Conservation (phyloP, 441 rosid genomes). For the Corymbia calophylla region DNA sequence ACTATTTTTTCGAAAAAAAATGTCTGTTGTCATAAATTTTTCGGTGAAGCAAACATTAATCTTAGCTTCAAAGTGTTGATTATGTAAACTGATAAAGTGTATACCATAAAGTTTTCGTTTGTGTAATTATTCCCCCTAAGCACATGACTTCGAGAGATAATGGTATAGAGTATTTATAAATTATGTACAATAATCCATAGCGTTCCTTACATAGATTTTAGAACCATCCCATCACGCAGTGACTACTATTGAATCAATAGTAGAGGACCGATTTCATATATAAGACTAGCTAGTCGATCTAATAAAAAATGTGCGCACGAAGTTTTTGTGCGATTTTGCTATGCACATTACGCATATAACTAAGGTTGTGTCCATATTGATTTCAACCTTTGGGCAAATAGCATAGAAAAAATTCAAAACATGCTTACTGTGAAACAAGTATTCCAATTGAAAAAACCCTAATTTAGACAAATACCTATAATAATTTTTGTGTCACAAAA, state of each 20-base stretch:
- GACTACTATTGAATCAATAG: rapidly evolving
- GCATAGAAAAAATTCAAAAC: too few relatives aligned
- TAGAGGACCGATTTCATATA: not conserved
- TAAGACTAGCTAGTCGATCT: not conserved
- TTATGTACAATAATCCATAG: not conserved
- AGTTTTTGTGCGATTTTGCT: too few relatives aligned
- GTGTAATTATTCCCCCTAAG: not conserved
- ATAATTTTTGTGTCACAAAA: rapidly evolving
- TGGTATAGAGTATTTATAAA: rapidly evolving
- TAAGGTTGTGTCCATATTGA: not conserved
- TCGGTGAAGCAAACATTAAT: not conserved
- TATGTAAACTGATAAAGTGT: too few relatives aligned
- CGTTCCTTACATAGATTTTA: not conserved
- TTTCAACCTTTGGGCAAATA: not conserved
- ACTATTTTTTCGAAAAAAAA: not conserved
- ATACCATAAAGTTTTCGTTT: not conserved
- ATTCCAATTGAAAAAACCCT: not conserved
- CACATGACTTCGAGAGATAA: not conserved
- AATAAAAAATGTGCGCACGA: not conserved
- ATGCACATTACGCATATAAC: not conserved
- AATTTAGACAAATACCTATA: rapidly evolving
- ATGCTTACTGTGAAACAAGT: rapidly evolving
- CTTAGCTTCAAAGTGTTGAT: not conserved
- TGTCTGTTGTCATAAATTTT: not conserved
- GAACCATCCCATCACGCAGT: rapidly evolving